Conservation (phyloP, 352 stramenopile genomes). For the Salisapilia sapeloensis region DNA sequence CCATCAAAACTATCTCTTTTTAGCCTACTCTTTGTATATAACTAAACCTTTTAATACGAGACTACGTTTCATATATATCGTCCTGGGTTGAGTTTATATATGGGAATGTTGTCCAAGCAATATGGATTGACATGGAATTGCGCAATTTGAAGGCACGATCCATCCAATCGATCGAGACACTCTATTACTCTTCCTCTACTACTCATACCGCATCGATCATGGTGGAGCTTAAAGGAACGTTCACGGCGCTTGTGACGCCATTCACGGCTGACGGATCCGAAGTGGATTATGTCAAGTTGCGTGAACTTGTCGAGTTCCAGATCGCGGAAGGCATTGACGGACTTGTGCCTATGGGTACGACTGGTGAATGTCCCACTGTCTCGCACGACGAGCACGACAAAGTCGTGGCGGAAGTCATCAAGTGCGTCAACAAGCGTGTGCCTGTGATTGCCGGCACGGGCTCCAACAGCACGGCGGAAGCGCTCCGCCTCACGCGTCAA, state of each 20-base stretch:
- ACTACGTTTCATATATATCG: too few relatives aligned
- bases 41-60: too few relatives aligned
- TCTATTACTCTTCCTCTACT: too few relatives aligned
- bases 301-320: constrained; percentile 86
- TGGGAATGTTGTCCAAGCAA: too few relatives aligned
- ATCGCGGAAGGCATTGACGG: constrained; percentile 90
- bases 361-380: constrained; percentile 92
- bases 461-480: constrained; percentile 85
- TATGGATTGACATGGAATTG: constrained; percentile 1
- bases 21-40: too few relatives aligned
- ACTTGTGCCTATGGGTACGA: constrained; percentile 94
- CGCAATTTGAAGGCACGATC: constrained; percentile 1
- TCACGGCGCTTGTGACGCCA: constrained; percentile 92
- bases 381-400: constrained; percentile 90
- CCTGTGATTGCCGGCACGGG: constrained; percentile 92
- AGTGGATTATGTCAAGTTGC: constrained; percentile 89
- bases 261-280: constrained; percentile 82
- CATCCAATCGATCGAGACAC: too few relatives aligned
- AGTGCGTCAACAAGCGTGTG: constrained; percentile 63
- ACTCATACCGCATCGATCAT: constrained; percentile 5
- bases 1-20: too few relatives aligned
- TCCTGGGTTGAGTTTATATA: too few relatives aligned
- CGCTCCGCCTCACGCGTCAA: constrained; percentile 68
- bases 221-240: constrained; percentile 69
- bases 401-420: constrained; percentile 86